A percentile compares a stretch with the other conserved stretches of the same genome.
phyloP scores from a whole-genome alignment of 768 basidiomycete genomes.

The Scleroderma citrinum region DNA sequence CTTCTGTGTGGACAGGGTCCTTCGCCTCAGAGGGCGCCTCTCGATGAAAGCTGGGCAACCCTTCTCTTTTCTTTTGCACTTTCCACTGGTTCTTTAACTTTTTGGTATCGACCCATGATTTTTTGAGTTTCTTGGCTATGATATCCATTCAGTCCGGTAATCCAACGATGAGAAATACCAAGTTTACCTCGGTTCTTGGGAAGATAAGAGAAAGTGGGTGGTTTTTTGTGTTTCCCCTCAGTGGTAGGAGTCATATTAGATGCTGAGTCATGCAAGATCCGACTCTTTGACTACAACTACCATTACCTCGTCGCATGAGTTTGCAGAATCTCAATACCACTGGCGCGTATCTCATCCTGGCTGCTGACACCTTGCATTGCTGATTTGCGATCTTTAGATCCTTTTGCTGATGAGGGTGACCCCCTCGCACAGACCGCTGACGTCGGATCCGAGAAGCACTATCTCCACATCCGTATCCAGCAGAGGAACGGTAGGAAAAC shows the following conservation, averaged over 20 bases:
- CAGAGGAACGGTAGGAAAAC: constrained; percentile 99
- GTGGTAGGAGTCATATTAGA: not conserved
- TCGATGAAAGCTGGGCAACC: constrained; percentile 11
- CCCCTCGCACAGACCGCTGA: constrained; percentile 67
- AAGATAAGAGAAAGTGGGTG: constrained; percentile 66
- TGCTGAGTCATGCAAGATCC: not conserved
- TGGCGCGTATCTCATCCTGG: not conserved
- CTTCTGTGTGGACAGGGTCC: constrained; percentile 1
- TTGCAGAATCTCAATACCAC: not conserved
- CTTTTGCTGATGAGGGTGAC: constrained; percentile 93
- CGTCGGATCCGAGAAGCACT: constrained; percentile 76
- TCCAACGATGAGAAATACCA: not conserved
- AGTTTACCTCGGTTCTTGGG: constrained; percentile 55
- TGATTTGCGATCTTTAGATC: constrained; percentile 49
- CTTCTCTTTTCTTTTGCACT: constrained; percentile 54
- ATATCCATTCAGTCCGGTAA: constrained; percentile 3
- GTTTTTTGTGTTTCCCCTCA: constrained; percentile 37
- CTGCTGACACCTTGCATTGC: not conserved
- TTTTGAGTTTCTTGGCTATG: constrained; percentile 75
- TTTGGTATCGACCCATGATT: constrained; percentile 68
- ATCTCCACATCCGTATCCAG: constrained; percentile 96
- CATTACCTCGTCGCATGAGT: too few species aligned
- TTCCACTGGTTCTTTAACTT: constrained; percentile 81
- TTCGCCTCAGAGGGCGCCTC: not conserved
- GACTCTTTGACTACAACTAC: too few species aligned